These are phyloP conservation scores for Hemileccinum rubropunctum DNA, from an alignment of 768 basidiomycete species.

Conservation along the genomic window DNA sequence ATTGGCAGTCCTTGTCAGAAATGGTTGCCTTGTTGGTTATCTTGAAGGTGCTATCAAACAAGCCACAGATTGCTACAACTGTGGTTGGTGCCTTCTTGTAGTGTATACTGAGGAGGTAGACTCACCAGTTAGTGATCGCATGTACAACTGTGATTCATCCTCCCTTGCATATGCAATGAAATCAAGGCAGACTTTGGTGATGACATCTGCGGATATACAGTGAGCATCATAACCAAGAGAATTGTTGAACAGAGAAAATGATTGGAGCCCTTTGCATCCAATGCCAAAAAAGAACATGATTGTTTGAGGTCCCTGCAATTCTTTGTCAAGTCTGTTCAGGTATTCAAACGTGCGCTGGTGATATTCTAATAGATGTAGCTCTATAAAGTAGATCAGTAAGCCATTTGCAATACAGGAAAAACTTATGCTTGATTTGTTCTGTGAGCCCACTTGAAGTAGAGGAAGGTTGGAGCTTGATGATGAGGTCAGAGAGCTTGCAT, in stretches of 20 bases:
- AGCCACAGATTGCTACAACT: conserved; percentile 9
- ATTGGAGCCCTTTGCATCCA: too few species aligned
- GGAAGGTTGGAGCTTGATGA: neutral
- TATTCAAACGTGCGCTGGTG: neutral
- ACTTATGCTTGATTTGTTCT: neutral
- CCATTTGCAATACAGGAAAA: too few species aligned
- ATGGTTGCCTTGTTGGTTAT: conserved; percentile 13
- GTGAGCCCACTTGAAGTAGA: neutral
- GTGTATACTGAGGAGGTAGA: neutral
- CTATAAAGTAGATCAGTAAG: neutral
- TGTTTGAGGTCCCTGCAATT: too few species aligned
- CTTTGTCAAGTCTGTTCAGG: too few species aligned
- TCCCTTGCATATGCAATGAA: neutral
- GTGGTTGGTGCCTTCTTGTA: neutral
- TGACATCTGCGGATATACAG: neutral
- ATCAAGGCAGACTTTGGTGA: neutral
- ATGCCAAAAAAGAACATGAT: too few species aligned
- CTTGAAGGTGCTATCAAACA: conserved; percentile 19
- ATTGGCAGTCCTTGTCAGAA: too few species aligned
- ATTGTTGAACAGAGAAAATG: too few species aligned
- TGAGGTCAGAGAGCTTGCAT: neutral
- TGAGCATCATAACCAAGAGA: too few species aligned
- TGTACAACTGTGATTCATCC: neutral
- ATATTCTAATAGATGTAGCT: conserved; percentile 2
- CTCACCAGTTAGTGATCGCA: too few species aligned